phyloP scores from a whole-genome alignment of 768 basidiomycete genomes.

The Candolleomyces aberdarensis region DNA sequence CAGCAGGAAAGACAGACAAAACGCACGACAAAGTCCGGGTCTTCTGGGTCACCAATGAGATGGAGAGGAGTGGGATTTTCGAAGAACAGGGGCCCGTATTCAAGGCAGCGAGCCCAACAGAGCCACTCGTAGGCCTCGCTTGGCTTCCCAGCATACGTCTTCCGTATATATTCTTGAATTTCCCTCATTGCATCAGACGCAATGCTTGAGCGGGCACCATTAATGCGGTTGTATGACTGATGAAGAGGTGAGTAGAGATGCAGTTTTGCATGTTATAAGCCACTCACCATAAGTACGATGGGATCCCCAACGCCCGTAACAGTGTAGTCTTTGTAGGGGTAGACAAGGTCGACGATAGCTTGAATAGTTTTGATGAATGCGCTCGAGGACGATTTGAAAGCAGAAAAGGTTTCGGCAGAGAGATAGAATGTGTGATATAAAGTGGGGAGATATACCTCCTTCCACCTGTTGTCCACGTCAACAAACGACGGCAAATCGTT shows the following conservation, averaged over 20 bases:
- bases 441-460: neutral
- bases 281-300: neutral
- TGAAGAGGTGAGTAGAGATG: neutral
- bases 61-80: neutral
- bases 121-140: neutral
- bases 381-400: neutral
- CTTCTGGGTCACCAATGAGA: neutral
- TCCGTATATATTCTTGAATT: neutral
- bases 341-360: neutral
- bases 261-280: neutral
- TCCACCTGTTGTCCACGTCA: neutral
- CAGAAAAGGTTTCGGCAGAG: neutral
- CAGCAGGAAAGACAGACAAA: too few relatives aligned
- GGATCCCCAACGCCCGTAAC: neutral
- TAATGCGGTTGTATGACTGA: neutral
- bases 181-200: neutral
- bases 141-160: neutral
- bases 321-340: neutral
- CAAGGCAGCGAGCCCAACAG: neutral
- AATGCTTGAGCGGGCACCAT: neutral
- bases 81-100: neutral
- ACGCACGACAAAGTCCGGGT: neutral
- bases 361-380: neutral
- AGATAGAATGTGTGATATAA: neutral
- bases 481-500: neutral